Evolutionary conservation across 108 stramenopile genomes (phyloP).

Genomic region (Discostella stelligeroides): DNA sequence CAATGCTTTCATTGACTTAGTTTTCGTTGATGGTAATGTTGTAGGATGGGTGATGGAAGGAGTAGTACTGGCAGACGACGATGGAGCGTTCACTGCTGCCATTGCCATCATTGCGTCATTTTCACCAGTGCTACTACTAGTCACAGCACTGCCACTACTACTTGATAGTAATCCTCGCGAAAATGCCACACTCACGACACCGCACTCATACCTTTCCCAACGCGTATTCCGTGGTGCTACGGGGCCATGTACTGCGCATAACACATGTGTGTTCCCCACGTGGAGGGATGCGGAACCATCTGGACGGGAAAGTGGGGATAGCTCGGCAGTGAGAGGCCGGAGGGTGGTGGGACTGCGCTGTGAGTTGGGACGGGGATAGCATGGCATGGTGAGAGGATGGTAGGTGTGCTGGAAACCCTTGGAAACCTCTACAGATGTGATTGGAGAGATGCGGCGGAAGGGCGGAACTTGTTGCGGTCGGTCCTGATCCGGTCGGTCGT

Average conservation of each 20-base stretch:
- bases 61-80: not conserved
- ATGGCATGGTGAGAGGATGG: no score
- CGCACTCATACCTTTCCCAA: conserved; percentile 57
- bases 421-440: no score
- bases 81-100: conserved; percentile 24
- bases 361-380: not conserved
- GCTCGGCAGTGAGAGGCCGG: conserved; percentile 86
- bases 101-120: conserved; percentile 8
- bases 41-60: no score
- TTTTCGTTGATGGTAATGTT: not conserved
- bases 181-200: conserved; percentile 70
- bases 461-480: no score
- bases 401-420: no score
- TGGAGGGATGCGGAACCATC: conserved; percentile 88
- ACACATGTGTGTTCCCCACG: conserved; percentile 82
- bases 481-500: no score
- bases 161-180: conserved; percentile 51
- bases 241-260: conserved; percentile 90
- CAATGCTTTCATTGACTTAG: conserved; percentile 14
- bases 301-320: conserved; percentile 76
- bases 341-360: conserved; percentile 47
- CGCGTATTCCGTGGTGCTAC: conserved; percentile 70
- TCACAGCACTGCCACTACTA: conserved; percentile 12
- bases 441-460: no score
- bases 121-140: conserved; percentile 6